Base-by-base conservation (phyloP, 371 early-diverging fungal genomes). In the Lichtheimia ornata region DNA sequence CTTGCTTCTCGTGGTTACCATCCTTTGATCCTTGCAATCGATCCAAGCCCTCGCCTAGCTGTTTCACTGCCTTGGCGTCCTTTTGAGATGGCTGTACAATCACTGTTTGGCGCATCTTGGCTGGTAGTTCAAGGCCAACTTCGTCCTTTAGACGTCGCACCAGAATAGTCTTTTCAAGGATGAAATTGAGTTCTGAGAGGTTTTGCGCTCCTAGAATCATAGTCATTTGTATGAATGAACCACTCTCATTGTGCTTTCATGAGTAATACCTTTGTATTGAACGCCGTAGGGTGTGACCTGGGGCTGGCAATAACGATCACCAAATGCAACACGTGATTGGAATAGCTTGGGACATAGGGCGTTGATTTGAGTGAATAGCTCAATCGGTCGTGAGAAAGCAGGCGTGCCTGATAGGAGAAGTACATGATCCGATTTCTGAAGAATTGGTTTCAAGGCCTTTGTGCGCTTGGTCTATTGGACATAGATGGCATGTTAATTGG, bases 391-490 rank as follows among this genome's bases (percentile, higher is more conserved):
- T 27, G 84, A 80, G 13, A 84, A 65, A 2, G 83, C 81, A 9
- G 90, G 88, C 17, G 87, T 88, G 5, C 88, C 90, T 1, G 79
- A 65, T 2, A 84, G 58, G 0, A 87, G 53, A 7, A 92, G 60
- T 0, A 73, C 76, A 7, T 78, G 56, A 5, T 62, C 52, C 5
- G 79, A 53, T 4, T 67, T 62, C 62, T 81, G 61, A 12, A 89
- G 42, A 17, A 90, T 24, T 13, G 87, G 86, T 17, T 75, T 25
- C 22, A 87, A 60, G 42, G 41, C 61, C 47, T 69, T 70, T 12
- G 84, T 78, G 45, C 88, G 64, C 69, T 84, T 69, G 18, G 81
- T 67, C 62, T 71, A 62, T 54, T 18, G 12, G 15, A 35, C 22
- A 4, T 27, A 13, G 11, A 5, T 53, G n/a, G 24, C 51, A 17